Evolutionary conservation across 306 rosid species (phyloP), one percentile per base, ranked within the genome.

Genomic region (Sechiopsis laciniata): DNA sequence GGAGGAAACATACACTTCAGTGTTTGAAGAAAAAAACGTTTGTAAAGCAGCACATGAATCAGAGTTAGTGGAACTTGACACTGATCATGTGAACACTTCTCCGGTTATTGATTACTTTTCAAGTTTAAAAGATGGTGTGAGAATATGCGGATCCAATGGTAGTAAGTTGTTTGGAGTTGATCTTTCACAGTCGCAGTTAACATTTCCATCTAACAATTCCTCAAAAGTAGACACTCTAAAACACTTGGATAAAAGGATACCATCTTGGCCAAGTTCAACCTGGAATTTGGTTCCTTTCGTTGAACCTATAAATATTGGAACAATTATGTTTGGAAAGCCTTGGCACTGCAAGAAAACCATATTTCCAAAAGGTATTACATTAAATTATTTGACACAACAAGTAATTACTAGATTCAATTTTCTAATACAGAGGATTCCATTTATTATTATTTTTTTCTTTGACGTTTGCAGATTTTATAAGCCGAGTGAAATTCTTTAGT

Each of bases 311-410:
- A 82, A 77, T 76, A 52, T 86, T 65, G 99, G 99, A 73, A 80
- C 85, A 24, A 79, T 86, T 76, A 83, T 88, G 76, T 59, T 66
- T 77, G 92, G 97, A 76, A 89, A 84, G 83, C 86, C 75, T 46
- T 91, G 48, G 99, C 82, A 92, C 82, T 79, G 83, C 68, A 81
- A 88, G 82, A 79, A 77, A 55, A 78, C 87, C 26, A 89, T 95
- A 53, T 95, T 82, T 84, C 96, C 97, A 15, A 95, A 88, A 84
- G 99, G 99, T 95, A 86, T 76, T 72, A 22, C 55, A 37, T 37
- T 20, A 57, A 72, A 68, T 8, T 73, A 40, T 40, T 73, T 35
- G 20, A 22, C 17, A n/a, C 37, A 20, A 22, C 9, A 7, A 8
- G 12, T 19, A 42, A 40, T 66, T 10, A 67, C 7, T 73, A 35